A percentile compares a stretch with the other conserved stretches of the same genome.
phyloP scores from a whole-genome alignment of 306 rosid species.

The Sicyos baderoa region DNA sequence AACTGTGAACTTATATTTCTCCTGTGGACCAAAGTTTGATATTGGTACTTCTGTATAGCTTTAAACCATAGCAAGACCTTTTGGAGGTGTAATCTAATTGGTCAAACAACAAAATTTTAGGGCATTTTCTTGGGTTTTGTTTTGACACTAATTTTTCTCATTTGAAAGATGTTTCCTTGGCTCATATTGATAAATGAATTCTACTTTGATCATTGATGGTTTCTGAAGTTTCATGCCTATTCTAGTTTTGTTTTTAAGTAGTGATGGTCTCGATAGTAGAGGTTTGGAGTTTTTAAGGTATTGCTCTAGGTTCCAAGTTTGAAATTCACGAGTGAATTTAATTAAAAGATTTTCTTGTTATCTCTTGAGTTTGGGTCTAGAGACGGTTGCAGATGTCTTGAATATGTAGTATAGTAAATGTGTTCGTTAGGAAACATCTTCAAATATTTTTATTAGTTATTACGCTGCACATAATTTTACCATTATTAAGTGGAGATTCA shows the following conservation, averaged over 20 bases:
- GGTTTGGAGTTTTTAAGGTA: too few species aligned
- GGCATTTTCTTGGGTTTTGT: neutral
- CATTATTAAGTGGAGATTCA: too few species aligned
- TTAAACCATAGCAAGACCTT: neutral
- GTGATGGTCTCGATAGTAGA: too few species aligned
- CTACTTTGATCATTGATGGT: neutral
- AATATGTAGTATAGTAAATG: too few species aligned
- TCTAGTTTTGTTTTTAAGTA: neutral
- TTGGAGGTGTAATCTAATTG: neutral
- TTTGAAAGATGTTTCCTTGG: neutral
- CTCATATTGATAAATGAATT: neutral
- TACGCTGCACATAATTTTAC: too few species aligned
- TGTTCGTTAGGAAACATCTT: too few species aligned
- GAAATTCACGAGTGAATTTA: too few species aligned
- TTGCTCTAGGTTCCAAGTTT: too few species aligned
- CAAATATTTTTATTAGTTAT: too few species aligned
- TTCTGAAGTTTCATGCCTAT: neutral
- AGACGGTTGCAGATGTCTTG: too few species aligned
- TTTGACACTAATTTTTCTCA: neutral
- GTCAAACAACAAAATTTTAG: neutral
- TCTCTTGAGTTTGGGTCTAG: too few species aligned
- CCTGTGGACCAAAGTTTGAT: neutral
- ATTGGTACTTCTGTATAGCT: neutral
- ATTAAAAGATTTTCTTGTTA: too few species aligned
- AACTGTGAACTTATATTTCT: slow-evolving; percentile 7